Conservation (phyloP, 345 rosid genomes). For the Gossypium longicalyx region DNA sequence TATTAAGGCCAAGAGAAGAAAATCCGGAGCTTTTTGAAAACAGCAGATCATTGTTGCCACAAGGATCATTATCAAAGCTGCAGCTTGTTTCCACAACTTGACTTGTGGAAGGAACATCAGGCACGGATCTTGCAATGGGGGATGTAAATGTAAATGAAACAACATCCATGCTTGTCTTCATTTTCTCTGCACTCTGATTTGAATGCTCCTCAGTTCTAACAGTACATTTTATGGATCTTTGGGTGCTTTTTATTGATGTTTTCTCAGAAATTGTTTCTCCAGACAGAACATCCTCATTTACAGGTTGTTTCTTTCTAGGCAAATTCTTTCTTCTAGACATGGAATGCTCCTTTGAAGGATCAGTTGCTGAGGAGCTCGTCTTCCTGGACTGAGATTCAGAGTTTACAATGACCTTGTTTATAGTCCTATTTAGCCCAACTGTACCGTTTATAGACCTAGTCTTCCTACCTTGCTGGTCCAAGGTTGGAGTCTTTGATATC, state of each 20-base stretch:
- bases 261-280: conserved; percentile 29
- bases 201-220: conserved; percentile 31
- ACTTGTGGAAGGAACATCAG: conserved; percentile 4
- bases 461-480: conserved; percentile 38
- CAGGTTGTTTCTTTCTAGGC: conserved; percentile 38
- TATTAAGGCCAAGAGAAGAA: conserved; percentile 36
- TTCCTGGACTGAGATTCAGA: conserved; percentile 35
- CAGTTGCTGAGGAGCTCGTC: conserved; percentile 19
- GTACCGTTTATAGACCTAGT: conserved; percentile 31
- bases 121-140: conserved; percentile 34
- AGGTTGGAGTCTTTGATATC: conserved; percentile 28
- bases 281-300: conserved; percentile 25
- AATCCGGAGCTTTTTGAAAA: conserved; percentile 26
- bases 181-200: conserved; percentile 26
- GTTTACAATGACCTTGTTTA: conserved; percentile 18
- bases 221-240: conserved; percentile 38
- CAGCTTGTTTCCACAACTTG: conserved; percentile 23
- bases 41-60: conserved; percentile 17
- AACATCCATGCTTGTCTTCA: conserved; percentile 55
- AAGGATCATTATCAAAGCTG: conserved; percentile 20
- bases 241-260: conserved; percentile 32
- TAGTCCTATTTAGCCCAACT: conserved; percentile 30
- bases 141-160: conserved; percentile 88
- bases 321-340: conserved; percentile 36
- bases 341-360: conserved; percentile 34